Evolutionary conservation across 257 asterid genomes (phyloP), one percentile per base, ranked within the genome.

Genomic region (Galeopsis tetrahit): DNA sequence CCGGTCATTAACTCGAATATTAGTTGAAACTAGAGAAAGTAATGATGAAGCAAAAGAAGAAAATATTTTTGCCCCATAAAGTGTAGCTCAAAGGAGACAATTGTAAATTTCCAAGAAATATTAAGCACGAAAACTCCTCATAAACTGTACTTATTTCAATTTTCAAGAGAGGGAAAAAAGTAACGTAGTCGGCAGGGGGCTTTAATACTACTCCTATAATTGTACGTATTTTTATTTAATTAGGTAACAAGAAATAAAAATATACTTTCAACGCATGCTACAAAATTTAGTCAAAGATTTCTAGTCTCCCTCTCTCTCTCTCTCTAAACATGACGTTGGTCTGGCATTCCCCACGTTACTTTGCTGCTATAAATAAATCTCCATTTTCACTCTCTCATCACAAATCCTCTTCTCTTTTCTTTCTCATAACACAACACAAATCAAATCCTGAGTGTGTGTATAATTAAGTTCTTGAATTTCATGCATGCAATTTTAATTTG

Each of bases 111-210:
- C 7, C 15, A 28, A 57, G 83, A 57, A 39, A 70, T 13, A 15
- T 40, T 34, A 3, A 34, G 69, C 44, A n/a, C 35, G 39, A 31
- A 57, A 70, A n/a, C 10, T 35, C 59, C 74, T 34, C 70, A 17
- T 59, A 77, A 66, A 77, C 76, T 66, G 77, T 39, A 72, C 57
- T 58, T 56, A 55, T 73, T 70, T 60, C 84, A 63, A 66, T 69
- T 79, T 53, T 81, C 84, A 75, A 81, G 80, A 61, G 76, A 79
- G 75, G 76, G 72, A 58, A 72, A 44, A 55, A 66, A 42, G 83
- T 71, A 69, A 64, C 85, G 85, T 83, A 86, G 88, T 86, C 88
- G 87, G 91, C 86, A 81, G 82, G 79, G 67, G 67, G 15, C 21
- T n/a, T 65, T 42, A 62, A 33, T 39, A 58, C 10, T 44, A 43